Evolutionary conservation across 2,329 filamentous ascomycete genomes (phyloP), one percentile per base, ranked within the genome.

Genomic region (Alternaria panax): DNA sequence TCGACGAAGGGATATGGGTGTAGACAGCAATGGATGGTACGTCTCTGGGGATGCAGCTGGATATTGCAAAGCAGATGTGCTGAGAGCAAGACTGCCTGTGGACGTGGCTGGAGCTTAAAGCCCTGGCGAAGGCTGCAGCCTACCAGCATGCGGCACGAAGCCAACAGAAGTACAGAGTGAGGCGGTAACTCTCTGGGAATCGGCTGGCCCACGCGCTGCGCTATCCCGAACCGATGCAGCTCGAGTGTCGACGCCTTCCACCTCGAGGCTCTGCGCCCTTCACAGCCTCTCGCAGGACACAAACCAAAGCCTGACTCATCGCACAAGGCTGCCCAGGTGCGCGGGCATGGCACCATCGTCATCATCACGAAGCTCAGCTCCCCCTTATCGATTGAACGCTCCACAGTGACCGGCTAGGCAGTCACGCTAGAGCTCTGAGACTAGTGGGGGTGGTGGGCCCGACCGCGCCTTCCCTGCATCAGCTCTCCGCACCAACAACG

Each of bases 91-190:
- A 38, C 28, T 55, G 63, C 51, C 54, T 30, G 64, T 63, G 64
- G 64, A 54, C 65, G 67, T 67, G 68, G 68, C 65, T 70, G 65
- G 65, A 60, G 57, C 57, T 63, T 59, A 59, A 62, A 64, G n/a
- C n/a, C n/a, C n/a, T n/a, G n/a, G n/a, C n/a, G 51, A 67, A 41
- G 27, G 56, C 57, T 56, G 66, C 63, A 68, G 67, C 65, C 61
- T 67, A 62, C 67, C 65, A 66, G 64, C 51, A 36, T 64, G 59
- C 55, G 54, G 62, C 57, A 65, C 59, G 52, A 59, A 56, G 54
- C 54, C 59, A 46, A 46, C 32, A 56, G 45, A 46, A 27, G 53
- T 38, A 57, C 53, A 64, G 54, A 71, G 60, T 71, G 68, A 71
- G 68, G 68, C 69, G 69, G 65, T 59, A 69, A 65, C 57, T 59